These are phyloP conservation scores for Claviceps maximensis DNA, from an alignment of 2,329 filamentous ascomycete genomes.

Conservation along the genomic window DNA sequence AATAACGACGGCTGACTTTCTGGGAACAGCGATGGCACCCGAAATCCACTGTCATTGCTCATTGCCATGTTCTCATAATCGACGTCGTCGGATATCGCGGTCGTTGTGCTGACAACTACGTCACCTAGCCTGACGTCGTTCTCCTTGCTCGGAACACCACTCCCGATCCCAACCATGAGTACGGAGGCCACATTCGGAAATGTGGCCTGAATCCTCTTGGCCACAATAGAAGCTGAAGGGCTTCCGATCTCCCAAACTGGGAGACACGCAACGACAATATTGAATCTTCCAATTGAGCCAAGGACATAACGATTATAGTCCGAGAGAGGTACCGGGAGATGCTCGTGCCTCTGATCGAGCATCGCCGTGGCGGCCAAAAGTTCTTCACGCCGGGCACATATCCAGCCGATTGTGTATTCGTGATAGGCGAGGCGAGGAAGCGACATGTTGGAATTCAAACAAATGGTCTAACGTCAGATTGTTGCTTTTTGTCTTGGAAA, in stretches of 20 bases:
- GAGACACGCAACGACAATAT: constrained; percentile 9
- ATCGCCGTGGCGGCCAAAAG: constrained; percentile 22
- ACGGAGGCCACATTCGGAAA: constrained; percentile 18
- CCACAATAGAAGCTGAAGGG: constrained; percentile 11
- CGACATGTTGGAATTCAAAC: background rate
- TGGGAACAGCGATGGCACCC: background rate
- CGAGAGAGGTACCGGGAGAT: constrained; percentile 12
- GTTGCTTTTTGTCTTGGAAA: no score
- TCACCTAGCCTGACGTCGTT: constrained; percentile 21
- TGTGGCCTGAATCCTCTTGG: constrained; percentile 14
- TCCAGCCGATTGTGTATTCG: constrained; percentile 29
- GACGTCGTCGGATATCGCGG: no score
- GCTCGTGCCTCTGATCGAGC: constrained; percentile 21
- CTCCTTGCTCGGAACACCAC: constrained; percentile 19
- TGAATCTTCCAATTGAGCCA: constrained; percentile 7
- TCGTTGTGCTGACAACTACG: constrained; percentile 8
- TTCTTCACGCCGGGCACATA: constrained; percentile 26
- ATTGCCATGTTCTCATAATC: background rate
- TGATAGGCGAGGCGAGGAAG: background rate
- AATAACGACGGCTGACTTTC: background rate
- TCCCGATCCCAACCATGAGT: constrained; percentile 8
- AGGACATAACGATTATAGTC: constrained; percentile 8
- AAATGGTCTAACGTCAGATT: no score
- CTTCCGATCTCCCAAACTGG: constrained; percentile 6
- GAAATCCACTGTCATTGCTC: background rate